phyloP scores from a whole-genome alignment of 257 asterid genomes.

The Solanum virginianum region DNA sequence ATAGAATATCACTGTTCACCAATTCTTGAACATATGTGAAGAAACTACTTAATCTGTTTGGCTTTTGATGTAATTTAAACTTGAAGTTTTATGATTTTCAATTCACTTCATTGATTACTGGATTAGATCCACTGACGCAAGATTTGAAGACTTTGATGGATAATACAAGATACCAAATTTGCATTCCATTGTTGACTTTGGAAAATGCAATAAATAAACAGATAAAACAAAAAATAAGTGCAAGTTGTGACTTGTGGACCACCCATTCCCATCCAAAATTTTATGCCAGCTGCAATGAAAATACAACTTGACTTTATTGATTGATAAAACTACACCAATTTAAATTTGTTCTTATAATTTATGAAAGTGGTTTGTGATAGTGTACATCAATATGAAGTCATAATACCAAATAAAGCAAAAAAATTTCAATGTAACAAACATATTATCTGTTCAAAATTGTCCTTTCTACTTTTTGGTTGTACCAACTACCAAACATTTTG shows the following conservation, averaged over 20 bases:
- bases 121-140: accelerated
- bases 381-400: not conserved
- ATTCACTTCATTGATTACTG: not conserved
- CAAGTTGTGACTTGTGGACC: not conserved
- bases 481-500: too few relatives aligned
- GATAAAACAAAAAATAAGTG: not conserved
- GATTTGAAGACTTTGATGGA: not conserved
- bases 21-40: accelerated
- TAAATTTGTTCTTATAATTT: not conserved
- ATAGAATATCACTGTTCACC: accelerated
- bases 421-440: not conserved
- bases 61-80: not conserved
- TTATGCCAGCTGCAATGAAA: not conserved
- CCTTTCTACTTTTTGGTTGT: not conserved
- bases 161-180: not conserved
- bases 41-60: not conserved
- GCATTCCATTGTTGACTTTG: not conserved
- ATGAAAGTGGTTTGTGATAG: not conserved
- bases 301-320: not conserved
- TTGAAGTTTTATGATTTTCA: accelerated
- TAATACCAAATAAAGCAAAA: not conserved
- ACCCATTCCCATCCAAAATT: not conserved
- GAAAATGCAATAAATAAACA: not conserved
- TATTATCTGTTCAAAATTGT: not conserved
- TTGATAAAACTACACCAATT: not conserved